Conservation (phyloP, 2,329 filamentous ascomycete species). For the Pseudogymnoascus sp. region DNA sequence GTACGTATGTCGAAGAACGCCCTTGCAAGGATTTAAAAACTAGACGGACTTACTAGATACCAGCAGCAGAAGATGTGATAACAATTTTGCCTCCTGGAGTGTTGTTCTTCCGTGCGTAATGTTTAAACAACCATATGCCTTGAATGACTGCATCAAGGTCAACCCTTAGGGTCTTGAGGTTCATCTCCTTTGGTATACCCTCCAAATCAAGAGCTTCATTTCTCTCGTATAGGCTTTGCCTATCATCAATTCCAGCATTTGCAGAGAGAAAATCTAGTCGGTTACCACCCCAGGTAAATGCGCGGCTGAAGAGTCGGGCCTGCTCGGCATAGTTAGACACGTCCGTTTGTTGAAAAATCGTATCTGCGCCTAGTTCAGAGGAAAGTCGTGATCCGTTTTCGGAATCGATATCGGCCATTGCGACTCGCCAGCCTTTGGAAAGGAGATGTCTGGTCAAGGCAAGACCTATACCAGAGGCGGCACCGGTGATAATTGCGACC, state of each 20-base stretch:
- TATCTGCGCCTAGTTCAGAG: conserved; percentile 11
- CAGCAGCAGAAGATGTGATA: conserved; percentile 32
- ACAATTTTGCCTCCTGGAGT: conserved; percentile 32
- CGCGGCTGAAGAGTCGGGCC: conserved; percentile 32
- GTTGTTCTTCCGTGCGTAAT: conserved; percentile 33
- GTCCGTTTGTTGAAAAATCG: conserved; percentile 25
- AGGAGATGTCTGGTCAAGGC: conserved; percentile 35
- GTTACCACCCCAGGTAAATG: conserved; percentile 31
- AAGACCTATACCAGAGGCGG: conserved; percentile 37
- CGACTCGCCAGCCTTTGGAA: conserved; percentile 32
- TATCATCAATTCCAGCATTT: conserved; percentile 36
- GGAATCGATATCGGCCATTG: conserved; percentile 37
- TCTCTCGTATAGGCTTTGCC: conserved; percentile 29
- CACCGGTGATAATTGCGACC: conserved; percentile 38
- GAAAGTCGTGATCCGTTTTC: conserved; percentile 9
- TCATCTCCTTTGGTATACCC: conserved; percentile 26
- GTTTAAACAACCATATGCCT: conserved; percentile 35
- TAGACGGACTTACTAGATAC: conserved; percentile 25
- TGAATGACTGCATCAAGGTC: conserved; percentile 35
- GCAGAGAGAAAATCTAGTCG: conserved; percentile 36
- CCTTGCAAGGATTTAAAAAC: conserved; percentile 14
- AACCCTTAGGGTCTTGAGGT: conserved; percentile 32
- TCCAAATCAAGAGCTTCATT: conserved; percentile 29
- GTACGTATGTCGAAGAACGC: neutral
- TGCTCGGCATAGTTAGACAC: conserved; percentile 34